Evolutionary conservation across 2,329 filamentous ascomycete species (phyloP), one percentile per base, ranked within the genome.

Genomic region (Botrytis squamosa): DNA sequence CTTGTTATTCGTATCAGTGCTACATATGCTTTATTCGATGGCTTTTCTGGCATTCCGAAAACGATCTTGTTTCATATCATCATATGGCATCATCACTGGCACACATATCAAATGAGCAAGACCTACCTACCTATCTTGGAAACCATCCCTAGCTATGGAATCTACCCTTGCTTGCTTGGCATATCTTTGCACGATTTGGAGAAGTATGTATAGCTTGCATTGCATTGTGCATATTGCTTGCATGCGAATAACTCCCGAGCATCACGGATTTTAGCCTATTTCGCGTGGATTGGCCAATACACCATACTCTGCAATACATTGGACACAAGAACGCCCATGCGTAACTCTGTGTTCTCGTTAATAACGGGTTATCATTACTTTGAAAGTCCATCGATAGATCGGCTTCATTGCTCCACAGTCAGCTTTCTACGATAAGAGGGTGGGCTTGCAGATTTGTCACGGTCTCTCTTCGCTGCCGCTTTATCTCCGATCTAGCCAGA

Each of bases 261-360:
- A 68, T 42, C 20, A n/a, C 36, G 49, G 36, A 7, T 68, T 49
- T 68, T 22, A 68, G 49, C 65, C 36, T 42, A 36, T 40, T 18
- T 57, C 49, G n/a, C 63, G 25, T 71, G 46, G 46, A 29, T 40
- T 52, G 57, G 40, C n/a, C 40, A 46, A 36, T 63, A 33, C 9
- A 38, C 33, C 25, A n/a, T 36, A 63, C 68, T 49, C 46, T 63
- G 20, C 40, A 14, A 63, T 63, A 42, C 42, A 60, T 60, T 63
- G 57, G 40, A 64, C 69, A 71, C 69, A 64, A 65, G 57, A 71
- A 64, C 57, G 69, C 57, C 69, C 57, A 71, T 49, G 69, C 69
- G 55, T 71, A 71, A 49, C 33, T 68, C 16, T 57, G 49, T 68
- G 49, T 42, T 57, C 52, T 68, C 36, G 5, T 57, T 36, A 57